These are phyloP conservation scores for Gelatoporia subvermispora DNA, from an alignment of 768 basidiomycete genomes.

Conservation along the genomic window DNA sequence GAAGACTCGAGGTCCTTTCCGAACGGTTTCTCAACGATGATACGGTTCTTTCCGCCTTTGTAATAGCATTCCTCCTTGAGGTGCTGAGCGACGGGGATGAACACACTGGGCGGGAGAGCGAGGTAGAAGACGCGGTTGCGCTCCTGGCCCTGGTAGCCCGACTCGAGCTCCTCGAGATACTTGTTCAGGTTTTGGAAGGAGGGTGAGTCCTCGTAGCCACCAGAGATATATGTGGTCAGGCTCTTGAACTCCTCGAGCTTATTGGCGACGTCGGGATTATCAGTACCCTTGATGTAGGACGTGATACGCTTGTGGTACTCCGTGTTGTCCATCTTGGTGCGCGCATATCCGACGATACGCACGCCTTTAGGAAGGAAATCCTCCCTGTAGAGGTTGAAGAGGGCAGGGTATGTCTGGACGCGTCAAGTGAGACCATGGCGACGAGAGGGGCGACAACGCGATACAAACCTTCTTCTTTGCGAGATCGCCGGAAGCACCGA, in stretches of 20 bases:
- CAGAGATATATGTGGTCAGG: constrained; percentile 75
- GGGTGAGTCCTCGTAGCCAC: constrained; percentile 80
- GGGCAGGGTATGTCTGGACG: constrained; percentile 87
- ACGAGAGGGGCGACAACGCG: background rate
- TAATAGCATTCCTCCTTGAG: constrained; percentile 79
- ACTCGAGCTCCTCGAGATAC: constrained; percentile 76
- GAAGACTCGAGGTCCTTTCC: constrained; percentile 90
- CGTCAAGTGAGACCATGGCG: too few species aligned
- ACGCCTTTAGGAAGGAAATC: constrained; percentile 77
- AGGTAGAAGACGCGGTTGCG: constrained; percentile 92
- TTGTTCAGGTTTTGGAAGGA: constrained; percentile 76
- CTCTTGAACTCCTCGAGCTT: constrained; percentile 82
- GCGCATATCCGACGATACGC: constrained; percentile 93
- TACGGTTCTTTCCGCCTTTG: constrained; percentile 71
- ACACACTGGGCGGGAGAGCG: constrained; percentile 95
- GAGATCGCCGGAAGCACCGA: constrained; percentile 95
- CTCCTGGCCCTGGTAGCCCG: constrained; percentile 53
- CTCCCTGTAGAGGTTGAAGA: constrained; percentile 83
- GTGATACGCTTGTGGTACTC: constrained; percentile 85
- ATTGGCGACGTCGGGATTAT: constrained; percentile 50
- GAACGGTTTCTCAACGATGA: constrained; percentile 98
- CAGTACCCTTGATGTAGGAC: constrained; percentile 78
- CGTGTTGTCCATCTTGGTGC: constrained; percentile 85
- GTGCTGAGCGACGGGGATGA: constrained; percentile 82
- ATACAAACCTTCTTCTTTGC: constrained; percentile 95